Evolutionary conservation across 306 rosid genomes (phyloP).

Genomic region (Trifolium repens): DNA sequence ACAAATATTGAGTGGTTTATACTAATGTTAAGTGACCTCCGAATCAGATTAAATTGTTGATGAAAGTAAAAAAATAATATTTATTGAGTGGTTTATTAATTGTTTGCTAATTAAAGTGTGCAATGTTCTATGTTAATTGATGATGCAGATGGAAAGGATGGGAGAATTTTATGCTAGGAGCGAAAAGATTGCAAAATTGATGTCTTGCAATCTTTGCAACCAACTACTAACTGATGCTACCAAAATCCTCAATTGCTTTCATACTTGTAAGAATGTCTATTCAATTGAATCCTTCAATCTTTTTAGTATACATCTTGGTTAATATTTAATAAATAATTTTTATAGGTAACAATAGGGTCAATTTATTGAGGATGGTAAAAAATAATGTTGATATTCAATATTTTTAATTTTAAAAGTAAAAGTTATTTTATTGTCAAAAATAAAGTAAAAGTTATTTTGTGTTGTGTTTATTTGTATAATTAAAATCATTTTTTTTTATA

Average conservation of each 20-base stretch:
- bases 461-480: background rate
- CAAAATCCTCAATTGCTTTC: slow-evolving; percentile 83
- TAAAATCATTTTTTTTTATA: no score
- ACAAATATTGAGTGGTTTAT: background rate
- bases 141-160: background rate
- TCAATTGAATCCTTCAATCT: background rate
- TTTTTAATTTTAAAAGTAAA: background rate
- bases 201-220: slow-evolving; percentile 82
- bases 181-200: slow-evolving; percentile 65
- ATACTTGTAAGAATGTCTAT: slow-evolving; percentile 73
- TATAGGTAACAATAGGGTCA: no score
- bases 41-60: no score
- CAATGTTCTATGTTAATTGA: background rate
- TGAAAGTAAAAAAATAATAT: no score
- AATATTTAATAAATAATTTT: no score
- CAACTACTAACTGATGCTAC: slow-evolving; percentile 78
- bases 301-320: background rate
- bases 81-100: background rate
- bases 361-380: no score
- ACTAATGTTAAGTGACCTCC: no score
- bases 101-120: background rate
- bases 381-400: no score
- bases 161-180: slow-evolving; percentile 39
- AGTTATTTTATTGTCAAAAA: no score
- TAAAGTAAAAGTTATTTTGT: no score